A percentile compares a stretch with the other conserved stretches of the same genome.
These are phyloP conservation scores for Fusarium annulatum DNA, from an alignment of 2,329 filamentous ascomycete species.

Conservation along the genomic window DNA sequence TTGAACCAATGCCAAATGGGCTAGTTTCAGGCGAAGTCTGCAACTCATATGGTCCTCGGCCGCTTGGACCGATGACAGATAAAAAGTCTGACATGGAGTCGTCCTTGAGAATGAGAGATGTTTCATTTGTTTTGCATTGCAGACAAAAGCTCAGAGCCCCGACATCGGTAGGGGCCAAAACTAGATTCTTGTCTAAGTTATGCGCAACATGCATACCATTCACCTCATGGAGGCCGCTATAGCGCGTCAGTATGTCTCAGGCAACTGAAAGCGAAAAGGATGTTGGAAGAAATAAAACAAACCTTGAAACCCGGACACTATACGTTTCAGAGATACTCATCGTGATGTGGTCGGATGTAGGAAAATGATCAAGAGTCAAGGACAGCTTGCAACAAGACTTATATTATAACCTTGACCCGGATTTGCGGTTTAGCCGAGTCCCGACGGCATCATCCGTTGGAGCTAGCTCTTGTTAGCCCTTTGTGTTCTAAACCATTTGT, in stretches of 20 bases:
- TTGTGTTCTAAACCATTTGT: too few relatives aligned
- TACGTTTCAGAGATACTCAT: neutral
- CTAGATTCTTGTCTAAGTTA: neutral
- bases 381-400: neutral
- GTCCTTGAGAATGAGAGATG: neutral
- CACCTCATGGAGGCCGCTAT: neutral
- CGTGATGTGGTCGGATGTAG: neutral
- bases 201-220: neutral
- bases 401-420: too few relatives aligned
- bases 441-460: neutral
- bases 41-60: neutral
- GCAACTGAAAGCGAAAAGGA: fast-evolving
- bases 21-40: neutral
- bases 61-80: neutral
- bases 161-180: neutral
- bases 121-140: neutral
- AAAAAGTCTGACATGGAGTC: neutral
- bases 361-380: neutral
- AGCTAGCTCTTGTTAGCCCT: neutral
- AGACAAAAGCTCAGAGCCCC: neutral
- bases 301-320: neutral
- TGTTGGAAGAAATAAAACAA: neutral
- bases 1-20: neutral
- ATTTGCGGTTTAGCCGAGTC: neutral
- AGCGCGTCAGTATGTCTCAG: neutral